Conservation (phyloP, 2,329 filamentous ascomycete species). For the Fusarium incarnatum region DNA sequence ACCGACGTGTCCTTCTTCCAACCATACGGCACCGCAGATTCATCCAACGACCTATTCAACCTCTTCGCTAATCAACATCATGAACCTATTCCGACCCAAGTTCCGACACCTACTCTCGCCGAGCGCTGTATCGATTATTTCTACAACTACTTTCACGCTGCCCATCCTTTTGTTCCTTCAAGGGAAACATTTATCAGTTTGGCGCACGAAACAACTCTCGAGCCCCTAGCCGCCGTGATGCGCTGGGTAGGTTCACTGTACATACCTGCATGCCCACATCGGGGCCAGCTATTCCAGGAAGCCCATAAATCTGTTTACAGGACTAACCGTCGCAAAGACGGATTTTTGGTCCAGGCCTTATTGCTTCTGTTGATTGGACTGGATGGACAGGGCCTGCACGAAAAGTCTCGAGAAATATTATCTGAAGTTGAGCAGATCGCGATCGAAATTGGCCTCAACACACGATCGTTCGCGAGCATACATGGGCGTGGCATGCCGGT, state of each 20-base stretch:
- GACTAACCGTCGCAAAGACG: conserved; percentile 61
- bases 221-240: conserved; percentile 65
- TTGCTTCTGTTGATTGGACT: conserved; percentile 81
- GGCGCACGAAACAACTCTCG: conserved; percentile 60
- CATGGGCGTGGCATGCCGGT: conserved; percentile 74
- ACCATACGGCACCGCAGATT: conserved; percentile 36
- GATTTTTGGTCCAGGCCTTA: conserved; percentile 80
- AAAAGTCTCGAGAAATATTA: conserved; percentile 75
- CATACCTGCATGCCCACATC: conserved; percentile 59
- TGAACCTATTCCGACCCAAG: conserved; percentile 29
- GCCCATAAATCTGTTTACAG: conserved; percentile 64
- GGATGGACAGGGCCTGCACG: conserved; percentile 79
- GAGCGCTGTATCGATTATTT: conserved; percentile 69
- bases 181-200: conserved; percentile 62
- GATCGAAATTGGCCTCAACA: conserved; percentile 81
- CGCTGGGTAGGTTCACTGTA: conserved; percentile 69
- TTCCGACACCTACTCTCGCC: conserved; percentile 52
- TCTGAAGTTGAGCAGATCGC: conserved; percentile 76
- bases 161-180: conserved; percentile 69
- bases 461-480: conserved; percentile 71
- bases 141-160: conserved; percentile 68
- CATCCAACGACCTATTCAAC: conserved; percentile 40
- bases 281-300: conserved; percentile 68
- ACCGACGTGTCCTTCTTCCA: conserved; percentile 27
- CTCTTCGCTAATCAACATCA: conserved; percentile 34